phyloP scores from a whole-genome alignment of 2,329 filamentous ascomycete species.

The Phialophora verrucosa region DNA sequence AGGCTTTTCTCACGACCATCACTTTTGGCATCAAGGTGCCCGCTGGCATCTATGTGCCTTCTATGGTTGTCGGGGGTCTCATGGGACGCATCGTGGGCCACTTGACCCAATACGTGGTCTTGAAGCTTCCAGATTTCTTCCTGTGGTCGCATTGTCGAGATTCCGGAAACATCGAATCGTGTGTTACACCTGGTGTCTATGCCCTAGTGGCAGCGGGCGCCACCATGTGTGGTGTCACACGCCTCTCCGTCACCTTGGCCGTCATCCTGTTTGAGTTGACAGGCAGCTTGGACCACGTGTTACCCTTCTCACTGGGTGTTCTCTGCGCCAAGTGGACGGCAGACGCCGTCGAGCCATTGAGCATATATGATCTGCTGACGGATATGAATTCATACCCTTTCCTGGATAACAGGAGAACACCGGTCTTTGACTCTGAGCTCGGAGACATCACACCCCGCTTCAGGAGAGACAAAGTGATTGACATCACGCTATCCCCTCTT shows the following conservation, averaged over 20 bases:
- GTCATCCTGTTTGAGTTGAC: constrained; percentile 97
- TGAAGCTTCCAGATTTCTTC: constrained; percentile 71
- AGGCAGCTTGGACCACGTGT: constrained; percentile 89
- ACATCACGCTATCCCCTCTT: constrained; percentile 81
- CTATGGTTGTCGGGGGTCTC: constrained; percentile 96
- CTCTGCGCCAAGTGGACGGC: constrained; percentile 98
- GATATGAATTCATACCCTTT: constrained; percentile 98
- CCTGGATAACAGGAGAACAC: constrained; percentile 94
- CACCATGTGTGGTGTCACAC: constrained; percentile 96
- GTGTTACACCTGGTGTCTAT: constrained; percentile 96
- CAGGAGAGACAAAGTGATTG: constrained; percentile 78
- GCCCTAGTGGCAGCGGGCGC: constrained; percentile 92
- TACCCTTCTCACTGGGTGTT: constrained; percentile 91
- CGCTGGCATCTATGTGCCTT: constrained; percentile 95
- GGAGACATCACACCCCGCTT: constrained; percentile 82
- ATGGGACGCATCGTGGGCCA: constrained; percentile 90
- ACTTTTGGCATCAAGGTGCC: constrained; percentile 97
- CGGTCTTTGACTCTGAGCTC: constrained; percentile 85
- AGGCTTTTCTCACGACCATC: constrained; percentile 83
- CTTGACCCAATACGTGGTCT: constrained; percentile 77
- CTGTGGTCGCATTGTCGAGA: constrained; percentile 75
- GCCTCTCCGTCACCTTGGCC: constrained; percentile 88
- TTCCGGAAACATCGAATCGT: constrained; percentile 68
- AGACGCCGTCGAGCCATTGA: constrained; percentile 89
- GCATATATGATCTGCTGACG: constrained; percentile 88